Evolutionary conservation across 441 rosid species (phyloP), one percentile per base, ranked within the genome.

Genomic region (Eutrema salsugineum): DNA sequence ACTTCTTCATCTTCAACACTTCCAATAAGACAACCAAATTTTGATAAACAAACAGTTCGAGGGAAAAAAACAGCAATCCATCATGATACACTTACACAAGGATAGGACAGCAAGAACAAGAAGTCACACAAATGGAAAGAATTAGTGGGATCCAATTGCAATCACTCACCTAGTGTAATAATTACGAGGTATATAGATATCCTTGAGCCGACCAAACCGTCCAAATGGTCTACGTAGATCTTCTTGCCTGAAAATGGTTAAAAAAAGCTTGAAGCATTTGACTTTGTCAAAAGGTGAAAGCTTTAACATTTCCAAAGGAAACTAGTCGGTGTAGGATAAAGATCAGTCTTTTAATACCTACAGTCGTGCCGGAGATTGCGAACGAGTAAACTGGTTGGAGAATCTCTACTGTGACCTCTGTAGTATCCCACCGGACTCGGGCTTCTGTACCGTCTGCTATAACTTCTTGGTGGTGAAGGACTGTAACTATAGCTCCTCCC

Each of bases 131-230:
- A 33, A 74, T 16, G 62, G 8, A 32, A 16, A 66, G 0, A 20
- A 17, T 0, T 33, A 22, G 15, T 20, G 46, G 11, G 1, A 22
- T 5, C 2, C 49, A 42, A 8, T 11, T 27, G 33, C 54, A 36
- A 30, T 24, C 12, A 38, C 86, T 85, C 80, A 94, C 98, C 99
- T 96, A 55, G 94, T 85, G 72, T 94, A 76, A 73, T 89, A 94
- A 73, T 94, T 97, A 19, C 93, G 88, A 46, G 98, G 99, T 88
- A 94, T 77, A 72, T 92, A 90, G 42, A 94, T 63, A 68, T 94
- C 99, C 87, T 91, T 94, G 47, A 94, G 83, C 54, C 84, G 94
- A 69, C 99, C 99, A 85, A 92, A 92, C 72, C 75, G 85, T 32
- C 88, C 94, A 78, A 94, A 94, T 10, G 94, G 91, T 62, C 87